phyloP scores from a whole-genome alignment of 805 yeast genomes.

The Jamesozyma spencerorum region DNA sequence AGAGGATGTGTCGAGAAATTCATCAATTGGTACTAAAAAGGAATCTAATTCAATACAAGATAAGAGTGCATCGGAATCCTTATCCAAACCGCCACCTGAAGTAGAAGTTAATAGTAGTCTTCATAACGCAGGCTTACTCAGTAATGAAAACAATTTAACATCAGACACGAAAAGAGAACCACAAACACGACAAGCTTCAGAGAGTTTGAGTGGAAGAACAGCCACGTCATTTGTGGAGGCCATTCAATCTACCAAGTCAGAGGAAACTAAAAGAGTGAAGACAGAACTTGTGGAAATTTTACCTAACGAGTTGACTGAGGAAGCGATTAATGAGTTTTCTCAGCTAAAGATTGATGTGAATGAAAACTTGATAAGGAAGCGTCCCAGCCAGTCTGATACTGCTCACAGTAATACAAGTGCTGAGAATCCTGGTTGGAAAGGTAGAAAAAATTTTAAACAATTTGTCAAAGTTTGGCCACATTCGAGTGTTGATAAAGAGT shows the following conservation, averaged over 20 bases:
- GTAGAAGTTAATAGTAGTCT: too few species aligned
- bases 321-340: slow-evolving; percentile 25
- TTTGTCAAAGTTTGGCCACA: slow-evolving; percentile 30
- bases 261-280: slow-evolving; percentile 22
- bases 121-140: too few species aligned
- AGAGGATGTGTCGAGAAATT: too few species aligned
- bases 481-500: slow-evolving; percentile 2
- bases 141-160: too few species aligned
- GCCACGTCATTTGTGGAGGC: slow-evolving; percentile 23
- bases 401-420: background rate
- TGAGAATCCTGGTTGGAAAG: slow-evolving; percentile 19
- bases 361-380: slow-evolving; percentile 13
- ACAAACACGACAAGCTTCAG: background rate
- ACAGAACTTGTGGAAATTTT: slow-evolving; percentile 22
- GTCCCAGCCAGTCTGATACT: background rate
- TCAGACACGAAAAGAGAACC: too few species aligned
- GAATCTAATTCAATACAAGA: too few species aligned
- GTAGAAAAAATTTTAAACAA: slow-evolving; percentile 33
- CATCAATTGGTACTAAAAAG: too few species aligned
- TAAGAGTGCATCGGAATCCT: too few species aligned
- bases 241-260: slow-evolving; percentile 25
- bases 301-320: slow-evolving; percentile 23
- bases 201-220: too few species aligned
- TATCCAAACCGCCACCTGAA: too few species aligned
- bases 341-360: slow-evolving; percentile 32